Evolutionary conservation across 768 basidiomycete genomes (phyloP), one percentile per base, ranked within the genome.

Genomic region (Podaxis sp.): DNA sequence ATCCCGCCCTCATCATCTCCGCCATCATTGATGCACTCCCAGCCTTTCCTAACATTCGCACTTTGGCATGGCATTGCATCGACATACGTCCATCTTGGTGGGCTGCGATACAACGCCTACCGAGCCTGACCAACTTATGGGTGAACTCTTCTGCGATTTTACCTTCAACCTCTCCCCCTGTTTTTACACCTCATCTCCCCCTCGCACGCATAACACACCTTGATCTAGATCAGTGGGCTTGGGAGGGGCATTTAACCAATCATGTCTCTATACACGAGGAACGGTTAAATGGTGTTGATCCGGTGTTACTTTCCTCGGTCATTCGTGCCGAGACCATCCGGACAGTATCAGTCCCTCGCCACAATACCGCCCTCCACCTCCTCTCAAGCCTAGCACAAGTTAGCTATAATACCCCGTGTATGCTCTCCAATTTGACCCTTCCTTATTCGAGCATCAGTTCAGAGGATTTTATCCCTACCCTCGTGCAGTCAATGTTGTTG

Each of bases 141-240:
- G 62, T 79, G 2, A 76, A 77, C 40, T 74, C 75, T 8, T 74
- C 71, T 20, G 62, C 69, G 2, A 64, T 76, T 24, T 17, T 59
- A 51, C 66, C 65, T 0, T 63, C 62, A 20, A 40, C 56, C 0
- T 53, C 63, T 44, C 40, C 20, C n/a, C 33, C 2, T 51, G 37
- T 24, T n/a, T n/a, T 5, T 2, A 15, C 22, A 17, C 5, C 30
- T 30, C 7, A 30, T 30, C 30, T 30, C 28, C 65, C 66, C 2
- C 65, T 73, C 15, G 56, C 51, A 12, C 57, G 15, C 40, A 60
- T 77, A 51, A 52, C 48, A 10, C 67, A 72, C 41, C 70, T 77
- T 15, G 74, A 75, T 61, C 61, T 77, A 22, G 76, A 77, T 59
- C 75, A 77, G 30, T 77, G 75, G 75, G 73, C 75, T 33, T 77